These are phyloP conservation scores for Brassica nigra DNA, from an alignment of 345 rosid genomes.

Conservation along the genomic window DNA sequence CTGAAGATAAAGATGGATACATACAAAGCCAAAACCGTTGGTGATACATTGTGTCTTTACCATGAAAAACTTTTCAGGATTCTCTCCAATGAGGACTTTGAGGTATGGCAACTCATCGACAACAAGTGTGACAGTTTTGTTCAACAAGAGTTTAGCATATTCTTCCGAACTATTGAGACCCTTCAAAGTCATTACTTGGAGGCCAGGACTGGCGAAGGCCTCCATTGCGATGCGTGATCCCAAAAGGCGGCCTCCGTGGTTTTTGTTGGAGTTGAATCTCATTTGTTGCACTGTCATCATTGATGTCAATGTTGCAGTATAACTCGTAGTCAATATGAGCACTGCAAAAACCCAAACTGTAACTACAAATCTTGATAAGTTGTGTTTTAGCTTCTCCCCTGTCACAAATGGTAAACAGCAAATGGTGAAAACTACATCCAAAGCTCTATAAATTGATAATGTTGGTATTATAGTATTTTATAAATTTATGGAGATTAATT, in stretches of 20 bases:
- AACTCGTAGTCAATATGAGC: slow-evolving; percentile 52
- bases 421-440: not conserved
- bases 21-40: slow-evolving; percentile 45
- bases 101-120: slow-evolving; percentile 53
- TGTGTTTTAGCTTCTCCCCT: slow-evolving; percentile 55
- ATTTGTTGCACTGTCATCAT: slow-evolving; percentile 49
- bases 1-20: slow-evolving; percentile 2
- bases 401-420: not conserved
- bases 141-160: slow-evolving; percentile 35
- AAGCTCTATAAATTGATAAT: no score
- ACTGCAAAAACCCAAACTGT: slow-evolving; percentile 59
- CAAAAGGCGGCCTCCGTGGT: slow-evolving; percentile 41
- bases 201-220: not conserved
- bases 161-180: slow-evolving; percentile 26
- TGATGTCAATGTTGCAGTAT: slow-evolving; percentile 55
- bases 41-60: slow-evolving; percentile 38
- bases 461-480: not conserved
- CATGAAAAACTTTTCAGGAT: slow-evolving; percentile 40
- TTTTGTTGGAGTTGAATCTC: slow-evolving; percentile 24
- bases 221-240: slow-evolving; percentile 35
- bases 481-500: not conserved
- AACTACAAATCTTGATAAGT: slow-evolving; percentile 51
- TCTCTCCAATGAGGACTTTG: slow-evolving; percentile 42
- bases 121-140: slow-evolving; percentile 35
- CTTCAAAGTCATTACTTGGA: slow-evolving; percentile 10